Percentiles rank a stretch among this genome's conserved stretches.
phyloP scores from a whole-genome alignment of 2,329 filamentous ascomycete genomes.

The Fusarium sp. region DNA sequence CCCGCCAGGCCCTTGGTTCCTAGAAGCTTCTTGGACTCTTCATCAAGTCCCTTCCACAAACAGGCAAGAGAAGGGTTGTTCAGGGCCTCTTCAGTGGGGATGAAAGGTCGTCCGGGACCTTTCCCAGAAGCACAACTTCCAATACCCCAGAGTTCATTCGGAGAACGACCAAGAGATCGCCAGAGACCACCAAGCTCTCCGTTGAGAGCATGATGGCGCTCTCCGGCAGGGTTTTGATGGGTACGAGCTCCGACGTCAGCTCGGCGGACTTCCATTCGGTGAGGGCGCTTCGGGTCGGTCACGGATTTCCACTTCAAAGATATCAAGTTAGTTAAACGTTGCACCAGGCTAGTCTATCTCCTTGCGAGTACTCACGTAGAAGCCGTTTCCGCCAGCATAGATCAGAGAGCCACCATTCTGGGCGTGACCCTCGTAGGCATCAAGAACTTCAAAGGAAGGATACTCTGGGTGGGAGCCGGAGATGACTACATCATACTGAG shows the following conservation, averaged over 20 bases:
- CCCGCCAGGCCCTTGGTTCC: not conserved
- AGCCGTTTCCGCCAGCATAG: not conserved
- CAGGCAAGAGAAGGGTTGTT: not conserved
- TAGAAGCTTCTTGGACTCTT: not conserved
- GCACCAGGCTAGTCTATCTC: rapidly evolving
- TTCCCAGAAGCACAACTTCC: not conserved
- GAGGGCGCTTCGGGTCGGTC: not conserved
- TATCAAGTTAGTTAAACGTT: not conserved
- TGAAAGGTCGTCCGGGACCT: not conserved
- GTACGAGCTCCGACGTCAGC: not conserved
- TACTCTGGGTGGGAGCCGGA: conserved; percentile 9
- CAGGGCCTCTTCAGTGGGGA: not conserved
- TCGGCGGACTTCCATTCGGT: not conserved
- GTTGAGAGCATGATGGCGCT: not conserved
- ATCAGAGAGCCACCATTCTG: not conserved
- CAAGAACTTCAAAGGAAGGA: not conserved
- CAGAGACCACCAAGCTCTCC: not conserved
- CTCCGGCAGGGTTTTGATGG: not conserved
- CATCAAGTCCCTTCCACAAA: not conserved
- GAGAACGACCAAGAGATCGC: not conserved
- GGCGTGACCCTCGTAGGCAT: not conserved
- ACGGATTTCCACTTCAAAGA: not conserved
- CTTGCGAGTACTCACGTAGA: not conserved
- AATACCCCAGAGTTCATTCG: not conserved
- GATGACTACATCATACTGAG: not conserved